These are phyloP conservation scores for Phaeodactylum tricornutum DNA, from an alignment of 108 stramenopile species.

Conservation along the genomic window DNA sequence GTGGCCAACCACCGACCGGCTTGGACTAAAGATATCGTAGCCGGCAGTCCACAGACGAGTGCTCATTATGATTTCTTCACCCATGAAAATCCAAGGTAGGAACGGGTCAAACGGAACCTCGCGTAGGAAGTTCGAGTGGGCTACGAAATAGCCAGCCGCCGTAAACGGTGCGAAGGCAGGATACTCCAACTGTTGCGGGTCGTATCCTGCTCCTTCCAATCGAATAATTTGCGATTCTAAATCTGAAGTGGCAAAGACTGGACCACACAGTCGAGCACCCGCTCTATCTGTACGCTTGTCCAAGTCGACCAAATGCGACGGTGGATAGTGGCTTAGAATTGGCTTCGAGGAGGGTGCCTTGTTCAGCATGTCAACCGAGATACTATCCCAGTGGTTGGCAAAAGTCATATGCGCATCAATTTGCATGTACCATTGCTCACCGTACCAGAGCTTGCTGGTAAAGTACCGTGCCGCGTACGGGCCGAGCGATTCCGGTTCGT, in stretches of 20 bases:
- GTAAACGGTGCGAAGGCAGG: constrained; percentile 43
- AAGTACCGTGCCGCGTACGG: constrained; percentile 87
- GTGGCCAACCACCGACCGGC: constrained; percentile 77
- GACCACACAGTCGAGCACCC: constrained; percentile 68
- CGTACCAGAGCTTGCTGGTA: constrained; percentile 88
- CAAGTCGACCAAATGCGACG: constrained; percentile 48
- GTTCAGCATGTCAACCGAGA: constrained; percentile 50
- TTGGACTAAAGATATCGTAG: constrained; percentile 90
- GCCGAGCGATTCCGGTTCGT: constrained; percentile 85
- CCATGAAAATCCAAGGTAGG: constrained; percentile 95
- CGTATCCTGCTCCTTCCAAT: constrained; percentile 50
- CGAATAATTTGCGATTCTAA: constrained; percentile 90
- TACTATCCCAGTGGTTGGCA: constrained; percentile 66
- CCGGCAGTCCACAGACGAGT: constrained; percentile 82
- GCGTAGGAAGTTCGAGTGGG: constrained; percentile 57
- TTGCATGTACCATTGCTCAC: constrained; percentile 85
- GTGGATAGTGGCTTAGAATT: constrained; percentile 74
- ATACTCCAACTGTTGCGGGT: constrained; percentile 12
- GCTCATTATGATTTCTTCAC: constrained; percentile 85
- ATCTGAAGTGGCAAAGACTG: constrained; percentile 74
- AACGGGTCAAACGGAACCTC: constrained; percentile 92
- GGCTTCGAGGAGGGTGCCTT: constrained; percentile 49
- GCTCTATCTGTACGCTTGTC: constrained; percentile 29
- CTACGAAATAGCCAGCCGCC: constrained; percentile 94
- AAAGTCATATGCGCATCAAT: constrained; percentile 84